Evolutionary conservation across 345 rosid genomes (phyloP).

Genomic region (Aquilaria sinensis): DNA sequence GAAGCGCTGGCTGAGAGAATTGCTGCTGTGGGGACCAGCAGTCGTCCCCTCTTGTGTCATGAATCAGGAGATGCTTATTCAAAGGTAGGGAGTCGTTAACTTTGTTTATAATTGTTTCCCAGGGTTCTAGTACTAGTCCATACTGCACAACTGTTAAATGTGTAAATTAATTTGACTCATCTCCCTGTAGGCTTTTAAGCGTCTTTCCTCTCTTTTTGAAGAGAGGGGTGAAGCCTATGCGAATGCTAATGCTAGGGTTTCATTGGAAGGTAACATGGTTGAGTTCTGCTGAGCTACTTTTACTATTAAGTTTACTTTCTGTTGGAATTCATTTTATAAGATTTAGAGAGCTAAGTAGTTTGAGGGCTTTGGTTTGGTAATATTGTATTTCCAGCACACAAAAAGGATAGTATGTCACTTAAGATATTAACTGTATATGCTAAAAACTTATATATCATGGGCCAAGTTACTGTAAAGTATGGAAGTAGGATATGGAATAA

Average conservation of each 20-base stretch:
- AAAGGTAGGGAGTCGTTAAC: conserved; percentile 30
- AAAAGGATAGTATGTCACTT: neutral
- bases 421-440: neutral
- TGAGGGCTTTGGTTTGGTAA: neutral
- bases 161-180: neutral
- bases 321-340: neutral
- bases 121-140: neutral
- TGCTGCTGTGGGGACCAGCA: conserved; percentile 83
- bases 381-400: neutral
- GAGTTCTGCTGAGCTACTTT: neutral
- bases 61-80: conserved; percentile 80
- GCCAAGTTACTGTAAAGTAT: too few species aligned
- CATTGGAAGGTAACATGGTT: conserved; percentile 61
- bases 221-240: conserved; percentile 67
- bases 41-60: conserved; percentile 77
- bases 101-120: neutral
- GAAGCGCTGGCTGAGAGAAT: conserved; percentile 90
- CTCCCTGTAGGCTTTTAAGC: conserved; percentile 55
- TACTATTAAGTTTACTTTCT: neutral
- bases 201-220: conserved; percentile 61
- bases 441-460: too few species aligned
- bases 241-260: conserved; percentile 77
- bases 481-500: too few species aligned
- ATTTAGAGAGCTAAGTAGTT: neutral
- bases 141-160: neutral